Evolutionary conservation across 306 rosid species (phyloP).

Genomic region (Inga laurina): DNA sequence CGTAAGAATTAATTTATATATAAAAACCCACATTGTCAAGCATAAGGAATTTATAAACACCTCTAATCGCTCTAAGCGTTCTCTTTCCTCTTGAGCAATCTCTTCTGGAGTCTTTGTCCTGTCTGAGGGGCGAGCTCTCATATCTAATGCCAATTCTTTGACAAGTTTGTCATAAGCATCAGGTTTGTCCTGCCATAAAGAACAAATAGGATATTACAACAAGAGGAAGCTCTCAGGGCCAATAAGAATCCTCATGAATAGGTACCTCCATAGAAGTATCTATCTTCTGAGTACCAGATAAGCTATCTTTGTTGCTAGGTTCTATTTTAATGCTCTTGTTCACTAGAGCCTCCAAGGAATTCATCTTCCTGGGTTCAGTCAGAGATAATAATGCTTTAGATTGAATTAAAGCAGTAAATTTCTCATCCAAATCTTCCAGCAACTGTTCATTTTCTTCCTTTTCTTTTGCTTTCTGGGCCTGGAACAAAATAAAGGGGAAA

Average conservation of each 20-base stretch:
- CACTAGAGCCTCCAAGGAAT: slow-evolving; percentile 69
- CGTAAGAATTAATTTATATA: background rate
- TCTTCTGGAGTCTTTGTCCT: slow-evolving; percentile 88
- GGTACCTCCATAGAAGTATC: slow-evolving; percentile 55
- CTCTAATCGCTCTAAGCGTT: slow-evolving; percentile 73
- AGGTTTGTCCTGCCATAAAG: slow-evolving; percentile 68
- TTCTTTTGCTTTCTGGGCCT: slow-evolving; percentile 90
- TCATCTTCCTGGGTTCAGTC: slow-evolving; percentile 66
- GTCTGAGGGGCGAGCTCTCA: slow-evolving; percentile 92
- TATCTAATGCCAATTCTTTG: slow-evolving; percentile 71
- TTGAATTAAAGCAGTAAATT: slow-evolving; percentile 58
- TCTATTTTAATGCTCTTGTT: slow-evolving; percentile 53
- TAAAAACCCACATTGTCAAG: background rate
- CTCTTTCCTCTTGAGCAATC: slow-evolving; percentile 94
- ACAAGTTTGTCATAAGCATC: slow-evolving; percentile 74
- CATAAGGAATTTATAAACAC: slow-evolving; percentile 35
- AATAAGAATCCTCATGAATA: slow-evolving; percentile 18
- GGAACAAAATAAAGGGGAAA: slow-evolving; percentile 35
- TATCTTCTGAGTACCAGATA: slow-evolving; percentile 36
- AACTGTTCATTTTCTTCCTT: slow-evolving; percentile 78
- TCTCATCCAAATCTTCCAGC: slow-evolving; percentile 74
- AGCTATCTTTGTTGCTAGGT: slow-evolving; percentile 43
- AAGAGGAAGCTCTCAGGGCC: background rate
- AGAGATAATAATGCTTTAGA: slow-evolving; percentile 60
- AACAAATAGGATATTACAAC: slow-evolving; percentile 31